Percentiles rank a stretch among this genome's conserved stretches.
Conservation (phyloP, 2,329 filamentous ascomycete genomes). For the Colletotrichum chlorophyti region DNA sequence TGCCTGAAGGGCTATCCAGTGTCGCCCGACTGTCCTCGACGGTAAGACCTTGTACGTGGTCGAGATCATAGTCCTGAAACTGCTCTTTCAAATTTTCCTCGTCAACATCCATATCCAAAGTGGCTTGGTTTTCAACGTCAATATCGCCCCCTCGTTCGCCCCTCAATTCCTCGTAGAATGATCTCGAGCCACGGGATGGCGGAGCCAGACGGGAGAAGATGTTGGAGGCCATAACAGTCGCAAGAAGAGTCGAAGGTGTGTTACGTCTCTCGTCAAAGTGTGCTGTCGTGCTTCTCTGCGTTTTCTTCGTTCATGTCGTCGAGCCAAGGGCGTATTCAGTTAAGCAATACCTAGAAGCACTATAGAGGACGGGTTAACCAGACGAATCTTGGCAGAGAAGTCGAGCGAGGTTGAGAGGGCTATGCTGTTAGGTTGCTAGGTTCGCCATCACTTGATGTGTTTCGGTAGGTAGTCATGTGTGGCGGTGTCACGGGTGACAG, state of each 20-base stretch:
- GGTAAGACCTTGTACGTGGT: constrained; percentile 47
- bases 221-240: constrained; percentile 50
- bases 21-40: constrained; percentile 55
- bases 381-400: background rate
- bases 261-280: background rate
- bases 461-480: constrained; percentile 3
- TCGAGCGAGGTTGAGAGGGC: background rate
- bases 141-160: constrained; percentile 43
- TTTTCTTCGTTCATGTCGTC: constrained; percentile 8
- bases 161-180: constrained; percentile 59
- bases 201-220: constrained; percentile 53
- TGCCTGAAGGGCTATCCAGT: constrained; percentile 39
- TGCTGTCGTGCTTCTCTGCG: too few species aligned
- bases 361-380: too few species aligned
- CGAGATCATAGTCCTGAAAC: constrained; percentile 58
- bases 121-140: constrained; percentile 50
- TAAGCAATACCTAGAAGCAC: too few species aligned
- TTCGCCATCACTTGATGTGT: constrained; percentile 3
- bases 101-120: constrained; percentile 54
- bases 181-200: constrained; percentile 41
- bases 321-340: constrained; percentile 7
- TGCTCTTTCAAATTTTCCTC: constrained; percentile 60
- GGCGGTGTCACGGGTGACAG: constrained; percentile 14
- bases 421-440: too few species aligned
- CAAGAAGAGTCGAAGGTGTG: background rate